Conservation (phyloP, 768 basidiomycete species). For the Aureoboletus auriporus region DNA sequence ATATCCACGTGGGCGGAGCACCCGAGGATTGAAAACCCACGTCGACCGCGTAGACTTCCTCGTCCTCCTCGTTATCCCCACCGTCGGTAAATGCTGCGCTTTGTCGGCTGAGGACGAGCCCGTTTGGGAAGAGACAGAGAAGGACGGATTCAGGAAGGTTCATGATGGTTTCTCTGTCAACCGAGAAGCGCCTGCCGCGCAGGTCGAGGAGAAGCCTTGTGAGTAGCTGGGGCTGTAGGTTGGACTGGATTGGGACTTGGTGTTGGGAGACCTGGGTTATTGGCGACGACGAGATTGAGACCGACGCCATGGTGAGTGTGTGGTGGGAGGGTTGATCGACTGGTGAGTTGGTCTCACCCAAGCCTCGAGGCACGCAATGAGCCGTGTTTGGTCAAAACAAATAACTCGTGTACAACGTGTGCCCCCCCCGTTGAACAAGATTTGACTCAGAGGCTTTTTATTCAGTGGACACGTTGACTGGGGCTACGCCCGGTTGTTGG, state of each 20-base stretch:
- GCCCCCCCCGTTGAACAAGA: no score
- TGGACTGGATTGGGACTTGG: conserved; percentile 55
- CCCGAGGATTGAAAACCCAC: conserved; percentile 50
- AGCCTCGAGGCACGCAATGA: conserved; percentile 28
- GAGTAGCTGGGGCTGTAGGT: conserved; percentile 82
- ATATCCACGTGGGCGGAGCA: background rate
- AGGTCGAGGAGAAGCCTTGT: conserved; percentile 89
- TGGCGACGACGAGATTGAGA: conserved; percentile 46
- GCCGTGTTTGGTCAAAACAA: conserved; percentile 29
- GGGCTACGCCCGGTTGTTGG: background rate
- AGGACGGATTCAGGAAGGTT: conserved; percentile 96
- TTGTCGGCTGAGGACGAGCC: conserved; percentile 88
- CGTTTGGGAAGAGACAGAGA: conserved; percentile 95
- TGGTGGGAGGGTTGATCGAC: conserved; percentile 11
- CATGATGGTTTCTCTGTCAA: conserved; percentile 98
- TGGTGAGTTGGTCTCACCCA: conserved; percentile 16
- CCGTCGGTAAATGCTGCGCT: conserved; percentile 71
- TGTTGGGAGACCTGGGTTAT: conserved; percentile 55
- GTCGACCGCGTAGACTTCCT: conserved; percentile 94
- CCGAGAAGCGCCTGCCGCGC: conserved; percentile 85
- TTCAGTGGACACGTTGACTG: no score
- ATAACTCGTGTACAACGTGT: conserved; percentile 11
- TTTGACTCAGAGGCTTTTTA: no score
- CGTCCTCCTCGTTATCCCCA: conserved; percentile 72
- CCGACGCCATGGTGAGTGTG: conserved; percentile 33